Base-by-base conservation (phyloP, 2,329 filamentous ascomycete genomes). In the Pochonia chlamydosporia region DNA sequence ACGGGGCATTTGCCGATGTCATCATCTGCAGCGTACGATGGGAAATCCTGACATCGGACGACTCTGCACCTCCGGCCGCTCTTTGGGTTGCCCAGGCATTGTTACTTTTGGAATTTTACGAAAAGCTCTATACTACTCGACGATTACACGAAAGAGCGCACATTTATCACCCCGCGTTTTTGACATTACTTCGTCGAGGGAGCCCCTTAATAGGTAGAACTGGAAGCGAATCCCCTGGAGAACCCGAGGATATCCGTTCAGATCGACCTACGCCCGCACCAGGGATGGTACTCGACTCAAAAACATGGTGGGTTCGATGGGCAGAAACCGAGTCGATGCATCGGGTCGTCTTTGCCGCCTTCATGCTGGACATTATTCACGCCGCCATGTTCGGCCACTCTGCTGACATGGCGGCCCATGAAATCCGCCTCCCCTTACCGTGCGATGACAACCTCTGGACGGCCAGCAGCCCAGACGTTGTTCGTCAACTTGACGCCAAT, bases 301-400 rank as follows among this genome's bases (percentile, higher is more conserved):
- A 64, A 24, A 66, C 66, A 1, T 90, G 85, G 72, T 96, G 90
- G 90, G 81, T 84, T 52, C 80, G 87, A 49, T 96, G 90, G 90
- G 90, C 93, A 45, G 87, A 87, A 24, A 88, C 87, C 1, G 90
- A 96, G 63, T 87, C 90, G 0, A 95, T 91, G 54, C 81, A 89
- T 50, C 78, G 90, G 45, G 89, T 89, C 2, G 89, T 91, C 1
- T 96, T 93, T 66, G 89, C 84, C 0, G 89, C 90, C 1, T 96
- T 96, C 62, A 86, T 95, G 59, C 81, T 95, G 59, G 90, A 96
- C 60, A 87, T 89, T 6, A 85, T 88, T 1, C 90, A 96, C 62
- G 89, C 89, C 1, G 90, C 87, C 20, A 93, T 96, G 82, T 96
- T 96, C 59, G 90, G 90, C 0, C 90, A 96, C 62, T 83, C 85